phyloP scores from a whole-genome alignment of 768 basidiomycete genomes.

The Suillus plorans region DNA sequence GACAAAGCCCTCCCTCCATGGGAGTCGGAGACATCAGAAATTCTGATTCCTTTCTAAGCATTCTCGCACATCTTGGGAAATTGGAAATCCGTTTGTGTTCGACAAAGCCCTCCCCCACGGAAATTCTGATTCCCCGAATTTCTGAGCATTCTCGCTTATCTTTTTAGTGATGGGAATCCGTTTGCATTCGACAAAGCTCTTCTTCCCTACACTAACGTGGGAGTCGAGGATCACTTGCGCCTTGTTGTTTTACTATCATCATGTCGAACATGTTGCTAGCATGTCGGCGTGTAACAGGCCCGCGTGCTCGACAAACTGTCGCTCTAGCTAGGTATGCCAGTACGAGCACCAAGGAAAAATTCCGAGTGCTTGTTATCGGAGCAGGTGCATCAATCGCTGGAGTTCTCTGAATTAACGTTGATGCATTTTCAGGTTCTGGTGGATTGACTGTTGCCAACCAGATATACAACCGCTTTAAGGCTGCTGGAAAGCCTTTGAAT shows the following conservation, averaged over 20 bases:
- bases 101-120: no score
- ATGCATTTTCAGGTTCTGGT: conserved; percentile 58
- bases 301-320: conserved; percentile 9
- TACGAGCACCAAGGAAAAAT: conserved; percentile 47
- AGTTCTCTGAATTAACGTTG: not conserved
- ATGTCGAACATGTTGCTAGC: conserved; percentile 11
- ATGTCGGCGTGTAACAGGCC: conserved; percentile 9
- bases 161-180: no score
- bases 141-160: no score
- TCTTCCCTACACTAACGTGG: no score
- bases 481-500: conserved; percentile 64
- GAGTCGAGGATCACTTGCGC: not conserved
- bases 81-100: no score
- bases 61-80: no score
- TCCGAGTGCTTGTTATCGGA: conserved; percentile 85
- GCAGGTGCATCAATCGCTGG: conserved; percentile 54
- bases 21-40: no score
- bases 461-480: conserved; percentile 76
- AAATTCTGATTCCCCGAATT: no score
- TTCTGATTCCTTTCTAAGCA: no score
- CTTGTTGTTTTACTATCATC: conserved; percentile 2
- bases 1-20: no score
- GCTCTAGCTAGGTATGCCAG: conserved; percentile 22
- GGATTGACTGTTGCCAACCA: conserved; percentile 87
- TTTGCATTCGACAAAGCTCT: no score